Percentiles rank a stretch among this genome's conserved stretches.
Conservation (phyloP, 306 rosid genomes). For the Dalbergia oliveri region DNA sequence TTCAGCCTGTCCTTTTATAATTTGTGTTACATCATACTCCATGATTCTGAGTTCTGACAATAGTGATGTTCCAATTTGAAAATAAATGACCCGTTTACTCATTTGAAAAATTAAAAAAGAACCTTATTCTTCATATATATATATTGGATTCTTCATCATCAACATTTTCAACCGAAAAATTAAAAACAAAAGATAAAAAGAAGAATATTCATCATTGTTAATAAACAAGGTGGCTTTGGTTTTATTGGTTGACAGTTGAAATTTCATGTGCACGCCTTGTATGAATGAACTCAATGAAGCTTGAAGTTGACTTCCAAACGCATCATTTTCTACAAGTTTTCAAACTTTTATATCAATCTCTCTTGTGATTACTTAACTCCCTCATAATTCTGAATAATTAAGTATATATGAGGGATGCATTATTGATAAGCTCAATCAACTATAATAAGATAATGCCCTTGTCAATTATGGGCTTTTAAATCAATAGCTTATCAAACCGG, state of each 20-base stretch:
- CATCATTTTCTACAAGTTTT: neutral
- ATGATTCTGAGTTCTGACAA: neutral
- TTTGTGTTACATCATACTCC: neutral
- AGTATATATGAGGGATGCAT: neutral
- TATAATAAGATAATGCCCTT: conserved; percentile 4
- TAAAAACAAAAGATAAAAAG: neutral
- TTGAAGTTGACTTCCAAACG: conserved; percentile 35
- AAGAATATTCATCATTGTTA: neutral
- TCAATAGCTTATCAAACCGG: conserved; percentile 27
- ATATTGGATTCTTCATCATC: neutral
- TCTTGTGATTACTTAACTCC: neutral
- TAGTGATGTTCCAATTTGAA: neutral
- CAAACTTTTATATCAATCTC: neutral
- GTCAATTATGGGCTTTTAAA: conserved; percentile 12
- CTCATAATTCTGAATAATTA: neutral
- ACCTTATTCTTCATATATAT: neutral
- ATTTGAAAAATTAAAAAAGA: neutral
- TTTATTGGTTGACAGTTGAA: conserved; percentile 9
- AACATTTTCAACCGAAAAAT: neutral
- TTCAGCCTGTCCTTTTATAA: neutral
- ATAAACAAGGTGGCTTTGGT: neutral
- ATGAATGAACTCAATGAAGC: neutral
- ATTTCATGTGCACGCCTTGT: neutral
- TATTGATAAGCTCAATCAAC: conserved; percentile 34
- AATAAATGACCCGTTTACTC: neutral